These are phyloP conservation scores for Trametes hirsuta DNA, from an alignment of 1,284 basidiomycete species.

Conservation along the genomic window DNA sequence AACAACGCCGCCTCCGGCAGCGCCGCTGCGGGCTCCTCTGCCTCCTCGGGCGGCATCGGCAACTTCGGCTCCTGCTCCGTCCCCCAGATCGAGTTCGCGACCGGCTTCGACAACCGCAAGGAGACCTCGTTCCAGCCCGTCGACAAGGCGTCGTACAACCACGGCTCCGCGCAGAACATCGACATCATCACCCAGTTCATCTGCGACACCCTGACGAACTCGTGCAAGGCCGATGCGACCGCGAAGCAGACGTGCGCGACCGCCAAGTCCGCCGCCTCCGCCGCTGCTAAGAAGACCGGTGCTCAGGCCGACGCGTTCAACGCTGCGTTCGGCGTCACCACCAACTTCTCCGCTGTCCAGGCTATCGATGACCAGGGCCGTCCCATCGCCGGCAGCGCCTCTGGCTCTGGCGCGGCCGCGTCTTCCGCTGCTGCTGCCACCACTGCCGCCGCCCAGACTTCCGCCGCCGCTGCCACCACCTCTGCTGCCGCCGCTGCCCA, in stretches of 20 bases:
- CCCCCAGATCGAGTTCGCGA: constrained; percentile 55
- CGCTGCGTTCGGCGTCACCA: constrained; percentile 36
- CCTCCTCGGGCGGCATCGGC: constrained; percentile 22
- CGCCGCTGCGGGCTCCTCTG: constrained; percentile 23
- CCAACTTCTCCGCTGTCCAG: constrained; percentile 33
- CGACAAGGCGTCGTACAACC: constrained; percentile 51
- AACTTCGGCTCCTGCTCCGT: constrained; percentile 52
- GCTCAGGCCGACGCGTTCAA: constrained; percentile 54
- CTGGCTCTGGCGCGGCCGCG: constrained; percentile 25
- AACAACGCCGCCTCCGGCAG: constrained; percentile 12
- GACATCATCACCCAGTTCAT: constrained; percentile 54
- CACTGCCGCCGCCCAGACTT: constrained; percentile 28
- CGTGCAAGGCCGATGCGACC: constrained; percentile 52
- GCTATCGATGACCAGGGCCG: constrained; percentile 31
- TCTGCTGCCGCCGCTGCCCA: background rate
- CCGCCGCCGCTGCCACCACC: constrained; percentile 23
- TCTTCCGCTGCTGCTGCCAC: constrained; percentile 24
- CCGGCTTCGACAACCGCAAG: constrained; percentile 52
- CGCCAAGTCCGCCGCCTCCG: constrained; percentile 46
- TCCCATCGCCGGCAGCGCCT: constrained; percentile 16
- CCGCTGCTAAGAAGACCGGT: constrained; percentile 48
- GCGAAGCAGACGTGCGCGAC: constrained; percentile 53
- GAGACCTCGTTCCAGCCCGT: constrained; percentile 59
- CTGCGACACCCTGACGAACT: constrained; percentile 45
- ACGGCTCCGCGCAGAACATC: constrained; percentile 56